Base-by-base conservation (phyloP, 2,329 filamentous ascomycete genomes). In the Cladosporium halotolerans region DNA sequence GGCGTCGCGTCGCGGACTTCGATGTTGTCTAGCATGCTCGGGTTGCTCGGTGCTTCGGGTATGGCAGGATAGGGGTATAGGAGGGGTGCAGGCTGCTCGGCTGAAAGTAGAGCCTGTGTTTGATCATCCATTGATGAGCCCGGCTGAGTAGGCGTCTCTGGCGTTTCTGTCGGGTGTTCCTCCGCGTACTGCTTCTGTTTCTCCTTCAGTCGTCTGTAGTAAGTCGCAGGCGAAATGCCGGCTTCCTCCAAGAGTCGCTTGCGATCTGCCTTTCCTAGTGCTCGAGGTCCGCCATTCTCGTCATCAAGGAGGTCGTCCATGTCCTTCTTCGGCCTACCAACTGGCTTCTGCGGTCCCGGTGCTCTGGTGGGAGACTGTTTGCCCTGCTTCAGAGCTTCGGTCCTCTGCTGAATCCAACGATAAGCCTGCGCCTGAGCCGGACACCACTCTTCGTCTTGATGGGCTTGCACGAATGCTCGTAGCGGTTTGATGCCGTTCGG, bases 1-100 rank as follows among this genome's bases (percentile, higher is more conserved):
- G 38, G 4, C 2, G 42, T 54, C 11, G 54, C 58, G 31, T 54
- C 49, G 44, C 58, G 52, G 45, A 58, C 45, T n/a, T 55, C 51
- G 8, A 58, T 54, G 28, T 54, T 49, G 39, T 40, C 38, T 13
- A 49, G 45, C 44, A 53, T 47, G 32, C 44, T 40, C 2, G 32
- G 13, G 18, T 16, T 36, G 9, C 48, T 38, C 9, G 48, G 19
- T 9, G 40, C 6, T 18, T 38, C 40, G 16, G n/a, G 36, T 11
- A 33, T 7, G 16, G 18, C 16, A 10, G 32, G 23, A 9, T 51
- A 18, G 16, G 40, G 4, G 8, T 43, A 8, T 11, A 36, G 31
- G 16, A 33, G 36, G 8, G 10, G 13, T 14, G 34, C 34, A 36
- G 32, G 16, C 34, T 4, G 5, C 11, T 44, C 48, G 19, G 40